A percentile compares a stretch with the other conserved stretches of the same genome.
Evolutionary conservation across 306 rosid genomes (phyloP).

Genomic region (Styphnolobium japonicum): DNA sequence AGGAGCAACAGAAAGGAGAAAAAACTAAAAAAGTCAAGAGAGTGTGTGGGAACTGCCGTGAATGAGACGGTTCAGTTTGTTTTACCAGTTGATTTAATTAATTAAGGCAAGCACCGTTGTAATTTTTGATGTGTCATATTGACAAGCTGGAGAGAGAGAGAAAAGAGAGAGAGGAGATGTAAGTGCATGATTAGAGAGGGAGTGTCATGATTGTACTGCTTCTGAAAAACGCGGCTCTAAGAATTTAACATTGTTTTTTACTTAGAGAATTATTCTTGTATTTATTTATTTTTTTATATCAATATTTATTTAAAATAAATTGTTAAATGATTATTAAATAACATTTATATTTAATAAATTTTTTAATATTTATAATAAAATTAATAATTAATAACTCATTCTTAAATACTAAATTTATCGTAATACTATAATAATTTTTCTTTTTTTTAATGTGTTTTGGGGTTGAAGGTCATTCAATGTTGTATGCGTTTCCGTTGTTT

Average conservation of each 20-base stretch:
- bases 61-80: constrained; percentile 54
- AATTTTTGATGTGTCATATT: constrained; percentile 47
- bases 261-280: not conserved
- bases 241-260: constrained; percentile 15
- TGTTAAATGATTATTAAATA: no score
- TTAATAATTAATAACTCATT: no score
- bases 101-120: constrained; percentile 22
- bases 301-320: no score
- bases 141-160: constrained; percentile 35
- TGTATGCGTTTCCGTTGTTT: constrained; percentile 24
- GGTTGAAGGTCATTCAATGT: constrained; percentile 15
- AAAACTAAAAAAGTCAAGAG: constrained; percentile 49
- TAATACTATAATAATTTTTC: no score
- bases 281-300: not conserved
- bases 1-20: constrained; percentile 39
- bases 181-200: constrained; percentile 57
- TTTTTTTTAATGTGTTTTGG: not conserved
- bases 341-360: no score
- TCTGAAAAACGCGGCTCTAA: constrained; percentile 75
- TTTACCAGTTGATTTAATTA: constrained; percentile 22
- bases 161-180: constrained; percentile 20
- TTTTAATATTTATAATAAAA: no score
- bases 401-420: no score
- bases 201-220: constrained; percentile 61
- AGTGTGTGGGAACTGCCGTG: constrained; percentile 68